Base-by-base conservation (phyloP, 2,329 filamentous ascomycete genomes). In the Xylaria multiplex region DNA sequence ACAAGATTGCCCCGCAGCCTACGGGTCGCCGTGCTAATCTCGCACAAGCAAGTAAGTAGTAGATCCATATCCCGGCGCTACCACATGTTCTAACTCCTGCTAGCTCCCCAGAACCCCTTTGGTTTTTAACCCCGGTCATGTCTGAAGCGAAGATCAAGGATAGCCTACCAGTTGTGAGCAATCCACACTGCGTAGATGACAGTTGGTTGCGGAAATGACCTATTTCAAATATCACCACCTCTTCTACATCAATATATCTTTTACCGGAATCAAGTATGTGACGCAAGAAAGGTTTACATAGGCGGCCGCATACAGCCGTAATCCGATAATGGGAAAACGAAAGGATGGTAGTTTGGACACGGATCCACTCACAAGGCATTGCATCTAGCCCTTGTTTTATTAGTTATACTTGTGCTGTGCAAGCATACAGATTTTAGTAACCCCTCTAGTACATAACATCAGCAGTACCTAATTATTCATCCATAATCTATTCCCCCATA, bases 1-100 rank as follows among this genome's bases (percentile, higher is more conserved):
- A 93, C 80, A 96, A 92, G 79, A 81, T 98, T 73, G 85, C 87
- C 67, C 89, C 94, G 35, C 96, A 98, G 81, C 86, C 93, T 32
- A 99, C 96, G 6, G 96, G 96, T 70, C 85, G 91, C 74, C 89
- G 92, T 82, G 96, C 96, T 63, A 97, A 98, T 78, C 85, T 99
- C 72, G 86, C 92, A 59, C 92, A 96, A 88, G 96, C 96, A 76
- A 99, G 95, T 98, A 90, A 91, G 95, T 94, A 3, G 64, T 37
- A 24, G 6, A 16, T 52, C 27, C 27, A 37, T 55, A 32, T 11
- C 37, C n/a, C 42, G 24, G 14, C 3, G 11, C 5, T 56, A 6
- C 53, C 70, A 76, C 50, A 27, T 53, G 8, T 45, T 42, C 73
- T 73, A 66, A 75, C 56, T 30, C 24, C 24, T 14, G 49, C 16